Percentiles rank a stretch among this genome's conserved stretches.
Evolutionary conservation across 257 asterid species (phyloP).

Genomic region (Ilex asprella): DNA sequence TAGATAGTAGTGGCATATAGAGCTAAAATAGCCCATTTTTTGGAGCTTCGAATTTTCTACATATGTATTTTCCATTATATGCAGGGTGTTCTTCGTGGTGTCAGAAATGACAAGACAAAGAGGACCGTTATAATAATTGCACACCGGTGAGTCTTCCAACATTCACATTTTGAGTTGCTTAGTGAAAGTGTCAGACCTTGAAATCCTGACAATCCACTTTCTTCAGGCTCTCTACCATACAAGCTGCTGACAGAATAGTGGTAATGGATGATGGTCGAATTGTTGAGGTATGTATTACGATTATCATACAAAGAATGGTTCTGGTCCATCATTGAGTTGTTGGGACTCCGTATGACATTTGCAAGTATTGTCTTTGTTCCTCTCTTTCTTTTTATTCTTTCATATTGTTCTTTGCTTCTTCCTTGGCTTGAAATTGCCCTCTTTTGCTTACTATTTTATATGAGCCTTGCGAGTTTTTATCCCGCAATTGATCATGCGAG

Average conservation of each 20-base stretch:
- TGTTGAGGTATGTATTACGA: conserved; percentile 12
- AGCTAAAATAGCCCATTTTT: background rate
- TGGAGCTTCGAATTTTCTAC: conserved; percentile 9
- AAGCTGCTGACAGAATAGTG: conserved; percentile 2
- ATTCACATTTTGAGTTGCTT: background rate
- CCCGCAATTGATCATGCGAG: too few relatives aligned
- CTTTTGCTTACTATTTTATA: too few relatives aligned
- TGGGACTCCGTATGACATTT: background rate
- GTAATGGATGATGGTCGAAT: conserved; percentile 2
- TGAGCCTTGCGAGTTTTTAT: too few relatives aligned
- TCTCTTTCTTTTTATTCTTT: background rate
- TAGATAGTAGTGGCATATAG: conserved; percentile 9
- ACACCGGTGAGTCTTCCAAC: conserved; percentile 46
- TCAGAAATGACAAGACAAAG: conserved; percentile 42
- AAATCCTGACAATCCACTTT: background rate
- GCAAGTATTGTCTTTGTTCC: background rate
- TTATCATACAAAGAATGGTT: background rate
- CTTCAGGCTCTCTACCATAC: background rate
- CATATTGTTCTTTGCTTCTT: too few relatives aligned
- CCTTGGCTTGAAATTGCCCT: too few relatives aligned
- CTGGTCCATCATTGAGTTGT: background rate
- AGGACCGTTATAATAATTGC: conserved; percentile 82
- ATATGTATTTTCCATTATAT: conserved; percentile 14
- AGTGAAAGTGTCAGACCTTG: too few relatives aligned
- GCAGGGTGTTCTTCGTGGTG: conserved; percentile 70